A percentile compares a stretch with the other conserved stretches of the same genome.
phyloP scores from a whole-genome alignment of 306 rosid genomes.

The Cicer pinnatifidum region DNA sequence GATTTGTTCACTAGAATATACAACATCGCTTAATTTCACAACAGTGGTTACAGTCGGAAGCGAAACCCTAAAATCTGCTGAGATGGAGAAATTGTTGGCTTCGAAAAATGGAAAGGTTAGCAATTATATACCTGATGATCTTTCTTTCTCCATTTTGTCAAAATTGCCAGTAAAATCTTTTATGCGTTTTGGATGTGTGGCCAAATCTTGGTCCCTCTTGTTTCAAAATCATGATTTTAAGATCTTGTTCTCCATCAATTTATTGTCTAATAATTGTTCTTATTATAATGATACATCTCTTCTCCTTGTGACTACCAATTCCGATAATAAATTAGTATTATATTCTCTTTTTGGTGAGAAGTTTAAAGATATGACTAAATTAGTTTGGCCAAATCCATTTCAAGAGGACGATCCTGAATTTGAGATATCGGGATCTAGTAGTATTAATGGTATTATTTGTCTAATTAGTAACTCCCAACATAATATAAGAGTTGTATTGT shows the following conservation, averaged over 20 bases:
- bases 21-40: no score
- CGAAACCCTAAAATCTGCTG: no score
- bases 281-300: neutral
- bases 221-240: neutral
- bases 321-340: neutral
- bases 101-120: neutral
- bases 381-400: slow-evolving; percentile 2
- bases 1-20: no score
- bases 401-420: neutral
- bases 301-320: neutral
- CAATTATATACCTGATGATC: neutral
- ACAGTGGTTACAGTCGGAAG: no score
- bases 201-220: neutral
- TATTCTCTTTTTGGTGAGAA: neutral
- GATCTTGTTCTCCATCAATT: neutral
- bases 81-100: neutral
- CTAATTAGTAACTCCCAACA: neutral
- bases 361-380: neutral
- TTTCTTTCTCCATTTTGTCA: neutral
- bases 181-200: neutral
- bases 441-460: neutral
- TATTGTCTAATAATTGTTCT: neutral
- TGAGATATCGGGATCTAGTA: neutral
- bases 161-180: neutral
- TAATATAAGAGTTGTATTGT: neutral